Evolutionary conservation across 345 rosid species (phyloP).

Genomic region (Eucalyptus tenuipes): DNA sequence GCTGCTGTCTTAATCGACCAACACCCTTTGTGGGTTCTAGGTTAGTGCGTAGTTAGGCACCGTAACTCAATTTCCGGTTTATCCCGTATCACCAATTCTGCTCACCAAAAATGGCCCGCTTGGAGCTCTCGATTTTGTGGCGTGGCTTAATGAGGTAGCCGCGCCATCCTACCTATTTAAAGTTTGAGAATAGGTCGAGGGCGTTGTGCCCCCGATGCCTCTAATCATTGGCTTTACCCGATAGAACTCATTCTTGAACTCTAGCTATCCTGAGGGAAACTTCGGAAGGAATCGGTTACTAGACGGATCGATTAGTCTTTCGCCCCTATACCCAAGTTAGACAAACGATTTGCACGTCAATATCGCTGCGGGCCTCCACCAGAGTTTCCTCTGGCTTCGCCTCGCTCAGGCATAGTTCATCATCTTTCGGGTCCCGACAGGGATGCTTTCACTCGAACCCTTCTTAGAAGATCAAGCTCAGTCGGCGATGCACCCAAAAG

Average conservation of each 20-base stretch:
- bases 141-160: too few species aligned
- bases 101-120: too few species aligned
- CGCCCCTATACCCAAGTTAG: slow-evolving; percentile 53
- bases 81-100: too few species aligned
- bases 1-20: too few species aligned
- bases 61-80: too few species aligned
- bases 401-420: not conserved
- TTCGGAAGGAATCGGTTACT: slow-evolving; percentile 31
- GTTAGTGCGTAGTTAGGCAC: too few species aligned
- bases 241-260: not conserved
- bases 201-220: not conserved
- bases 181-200: too few species aligned
- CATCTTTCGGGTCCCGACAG: not conserved
- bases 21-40: too few species aligned
- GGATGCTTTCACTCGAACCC: not conserved
- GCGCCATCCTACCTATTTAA: too few species aligned
- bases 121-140: too few species aligned
- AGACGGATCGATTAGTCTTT: slow-evolving; percentile 54
- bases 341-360: slow-evolving; percentile 36
- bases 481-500: too few species aligned
- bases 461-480: not conserved
- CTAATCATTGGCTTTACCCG: not conserved
- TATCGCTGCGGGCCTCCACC: not conserved
- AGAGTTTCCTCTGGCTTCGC: not conserved
- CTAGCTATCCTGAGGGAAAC: not conserved